These are phyloP conservation scores for Pseudogymnoascus sp. DNA, from an alignment of 2,329 filamentous ascomycete species.

Conservation along the genomic window DNA sequence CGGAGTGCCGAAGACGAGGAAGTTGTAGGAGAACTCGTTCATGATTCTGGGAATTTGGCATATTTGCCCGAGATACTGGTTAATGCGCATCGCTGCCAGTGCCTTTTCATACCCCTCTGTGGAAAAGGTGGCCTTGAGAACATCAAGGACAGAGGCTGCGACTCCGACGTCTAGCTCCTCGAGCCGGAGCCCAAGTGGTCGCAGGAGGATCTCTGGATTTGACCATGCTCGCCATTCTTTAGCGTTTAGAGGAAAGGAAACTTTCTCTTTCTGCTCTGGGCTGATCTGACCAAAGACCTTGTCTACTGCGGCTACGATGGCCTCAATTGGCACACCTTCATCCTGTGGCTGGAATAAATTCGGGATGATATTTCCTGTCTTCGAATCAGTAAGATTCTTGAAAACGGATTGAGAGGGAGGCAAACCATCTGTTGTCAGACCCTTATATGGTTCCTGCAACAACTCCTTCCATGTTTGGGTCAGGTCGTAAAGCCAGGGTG, in stretches of 20 bases:
- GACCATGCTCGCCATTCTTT: constrained; percentile 17
- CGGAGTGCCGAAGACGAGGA: constrained; percentile 15
- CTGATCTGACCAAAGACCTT: constrained; percentile 11
- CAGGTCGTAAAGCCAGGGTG: constrained; percentile 59
- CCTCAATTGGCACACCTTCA: constrained; percentile 20
- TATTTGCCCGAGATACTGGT: constrained; percentile 16
- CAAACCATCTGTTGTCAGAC: constrained; percentile 26
- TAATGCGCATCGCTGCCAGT: constrained; percentile 13
- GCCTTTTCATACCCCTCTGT: constrained; percentile 16
- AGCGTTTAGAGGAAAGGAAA: constrained; percentile 55
- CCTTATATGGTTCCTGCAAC: constrained; percentile 32
- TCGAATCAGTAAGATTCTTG: constrained; percentile 41
- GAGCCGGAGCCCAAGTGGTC: constrained; percentile 12
- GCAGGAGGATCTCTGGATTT: constrained; percentile 16
- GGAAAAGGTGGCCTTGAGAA: constrained; percentile 15
- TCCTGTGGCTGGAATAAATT: constrained; percentile 17
- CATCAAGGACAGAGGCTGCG: constrained; percentile 10
- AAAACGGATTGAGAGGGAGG: constrained; percentile 29
- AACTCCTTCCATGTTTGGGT: constrained; percentile 66
- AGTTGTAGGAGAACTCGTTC: constrained; percentile 17
- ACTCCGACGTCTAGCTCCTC: constrained; percentile 12
- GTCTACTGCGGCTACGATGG: constrained; percentile 42
- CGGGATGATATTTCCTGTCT: constrained; percentile 41
- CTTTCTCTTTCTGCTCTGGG: constrained; percentile 11
- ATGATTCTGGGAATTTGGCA: constrained; percentile 12